Conservation (phyloP, 495 filamentous ascomycete species). For the Pyrenopolyporus hunteri region DNA sequence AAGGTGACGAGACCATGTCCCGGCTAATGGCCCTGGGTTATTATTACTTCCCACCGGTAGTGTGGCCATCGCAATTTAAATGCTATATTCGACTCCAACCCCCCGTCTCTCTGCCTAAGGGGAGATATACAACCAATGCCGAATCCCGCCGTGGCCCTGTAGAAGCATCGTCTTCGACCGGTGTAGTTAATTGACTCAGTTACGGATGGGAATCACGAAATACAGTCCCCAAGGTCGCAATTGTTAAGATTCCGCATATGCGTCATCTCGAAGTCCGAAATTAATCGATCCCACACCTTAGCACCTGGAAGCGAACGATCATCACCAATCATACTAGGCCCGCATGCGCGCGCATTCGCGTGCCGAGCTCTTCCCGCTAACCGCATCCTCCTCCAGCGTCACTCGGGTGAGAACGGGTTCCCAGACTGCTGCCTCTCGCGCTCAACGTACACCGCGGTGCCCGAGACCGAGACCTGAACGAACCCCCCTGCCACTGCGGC, state of each 20-base stretch:
- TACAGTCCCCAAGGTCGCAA: no score
- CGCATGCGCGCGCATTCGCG: background rate
- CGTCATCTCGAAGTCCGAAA: no score
- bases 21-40: background rate
- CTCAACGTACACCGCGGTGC: constrained; percentile 37
- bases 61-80: background rate
- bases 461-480: constrained; percentile 30
- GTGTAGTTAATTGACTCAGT: no score
- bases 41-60: no score
- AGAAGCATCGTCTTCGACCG: no score
- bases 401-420: constrained; percentile 25
- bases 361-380: no score
- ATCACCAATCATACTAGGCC: background rate
- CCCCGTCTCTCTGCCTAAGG: background rate
- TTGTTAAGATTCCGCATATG: no score
- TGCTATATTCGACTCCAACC: background rate
- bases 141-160: no score
- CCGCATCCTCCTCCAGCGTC: background rate
- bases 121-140: no score
- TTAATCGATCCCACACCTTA: background rate
- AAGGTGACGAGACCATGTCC: background rate
- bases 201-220: background rate
- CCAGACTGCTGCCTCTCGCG: constrained; percentile 11
- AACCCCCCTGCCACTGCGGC: constrained; percentile 35
- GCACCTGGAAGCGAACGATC: background rate